These are phyloP conservation scores for Fraxinus anomala DNA, from an alignment of 257 asterid genomes.

Conservation along the genomic window DNA sequence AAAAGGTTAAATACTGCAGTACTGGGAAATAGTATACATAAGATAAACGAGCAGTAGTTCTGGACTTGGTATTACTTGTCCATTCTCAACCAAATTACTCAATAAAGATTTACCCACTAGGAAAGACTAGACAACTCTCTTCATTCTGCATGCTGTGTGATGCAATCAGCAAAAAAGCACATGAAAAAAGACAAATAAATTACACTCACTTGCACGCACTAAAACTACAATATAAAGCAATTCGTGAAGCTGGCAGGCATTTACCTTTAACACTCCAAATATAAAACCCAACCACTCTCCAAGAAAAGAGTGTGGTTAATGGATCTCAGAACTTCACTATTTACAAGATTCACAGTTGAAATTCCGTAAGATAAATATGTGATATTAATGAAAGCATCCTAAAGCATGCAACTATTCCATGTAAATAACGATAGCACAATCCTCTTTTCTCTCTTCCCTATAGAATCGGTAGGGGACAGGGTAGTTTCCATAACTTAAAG, in stretches of 20 bases:
- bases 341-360: slow-evolving; percentile 13
- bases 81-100: not conserved
- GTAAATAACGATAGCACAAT: slow-evolving; percentile 17
- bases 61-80: not conserved
- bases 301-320: not conserved
- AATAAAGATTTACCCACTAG: not conserved
- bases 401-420: slow-evolving; percentile 11
- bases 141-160: not conserved
- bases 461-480: slow-evolving; percentile 11
- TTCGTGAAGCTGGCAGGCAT: slow-evolving; percentile 7
- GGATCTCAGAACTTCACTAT: slow-evolving; percentile 1
- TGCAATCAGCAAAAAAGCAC: slow-evolving; percentile 1
- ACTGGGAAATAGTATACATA: not conserved
- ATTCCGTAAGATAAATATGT: not conserved
- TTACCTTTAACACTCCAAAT: slow-evolving; percentile 9
- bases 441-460: slow-evolving; percentile 7
- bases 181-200: not conserved
- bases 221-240: not conserved
- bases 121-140: slow-evolving; percentile 1
- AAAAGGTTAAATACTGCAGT: not conserved
- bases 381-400: not conserved
- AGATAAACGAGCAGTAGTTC: not conserved
- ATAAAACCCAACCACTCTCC: slow-evolving; percentile 3
- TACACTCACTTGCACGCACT: not conserved
- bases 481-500: slow-evolving; percentile 15